These are phyloP conservation scores for Vickermania ingenoplastis DNA, from an alignment of 208 protist genomes.

Conservation along the genomic window DNA sequence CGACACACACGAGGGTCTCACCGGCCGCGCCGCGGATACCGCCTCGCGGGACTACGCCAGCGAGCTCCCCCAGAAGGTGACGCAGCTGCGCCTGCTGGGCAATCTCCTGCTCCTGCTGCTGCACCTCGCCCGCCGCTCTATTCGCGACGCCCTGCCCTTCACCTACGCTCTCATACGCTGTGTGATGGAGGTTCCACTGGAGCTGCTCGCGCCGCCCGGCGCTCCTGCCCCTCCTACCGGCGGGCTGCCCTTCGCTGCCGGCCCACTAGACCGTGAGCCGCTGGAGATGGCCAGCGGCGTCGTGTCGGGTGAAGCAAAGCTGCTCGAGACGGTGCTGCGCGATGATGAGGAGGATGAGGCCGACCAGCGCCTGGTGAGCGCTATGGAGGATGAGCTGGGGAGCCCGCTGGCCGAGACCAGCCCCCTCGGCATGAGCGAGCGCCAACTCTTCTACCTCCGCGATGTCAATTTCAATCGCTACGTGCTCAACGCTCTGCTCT, in stretches of 20 bases:
- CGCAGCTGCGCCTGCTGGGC: constrained; percentile 15
- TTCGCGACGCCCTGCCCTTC: constrained; percentile 20
- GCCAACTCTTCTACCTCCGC: constrained; percentile 14
- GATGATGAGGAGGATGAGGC: not conserved
- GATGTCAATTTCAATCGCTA: constrained; percentile 37
- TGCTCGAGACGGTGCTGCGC: not conserved
- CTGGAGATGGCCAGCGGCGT: not conserved
- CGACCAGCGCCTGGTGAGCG: not conserved
- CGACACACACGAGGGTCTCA: constrained; percentile 2
- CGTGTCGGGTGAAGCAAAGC: not conserved
- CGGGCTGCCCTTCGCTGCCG: too few relatives aligned
- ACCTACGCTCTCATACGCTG: constrained; percentile 27
- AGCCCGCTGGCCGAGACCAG: not conserved
- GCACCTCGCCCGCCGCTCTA: constrained; percentile 23
- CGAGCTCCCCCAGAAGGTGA: constrained; percentile 2
- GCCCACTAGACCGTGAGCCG: too few relatives aligned
- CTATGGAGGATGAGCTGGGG: not conserved
- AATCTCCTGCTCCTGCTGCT: constrained; percentile 34
- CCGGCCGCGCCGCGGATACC: not conserved
- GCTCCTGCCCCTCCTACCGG: not conserved
- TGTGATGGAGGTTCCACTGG: constrained; percentile 23
- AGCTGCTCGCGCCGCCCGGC: constrained; percentile 7
- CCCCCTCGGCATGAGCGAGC: not conserved
- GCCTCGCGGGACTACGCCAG: not conserved
- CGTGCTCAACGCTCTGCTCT: constrained; percentile 40